Conservation (phyloP, 208 protist species). For the Leishmania arabica region DNA sequence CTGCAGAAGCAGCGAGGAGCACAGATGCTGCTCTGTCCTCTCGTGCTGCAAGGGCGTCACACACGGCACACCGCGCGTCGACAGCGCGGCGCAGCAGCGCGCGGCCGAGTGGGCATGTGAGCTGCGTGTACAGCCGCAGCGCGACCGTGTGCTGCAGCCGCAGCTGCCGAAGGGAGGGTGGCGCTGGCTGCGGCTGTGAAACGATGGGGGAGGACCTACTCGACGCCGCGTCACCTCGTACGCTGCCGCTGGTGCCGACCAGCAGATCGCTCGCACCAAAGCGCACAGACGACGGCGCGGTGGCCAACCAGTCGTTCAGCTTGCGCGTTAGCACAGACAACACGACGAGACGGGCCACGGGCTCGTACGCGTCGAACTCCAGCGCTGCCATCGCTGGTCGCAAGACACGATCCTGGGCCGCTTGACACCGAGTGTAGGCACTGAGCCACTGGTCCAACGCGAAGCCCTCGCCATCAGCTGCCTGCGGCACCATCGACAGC, state of each 20-base stretch:
- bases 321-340: constrained; percentile 32
- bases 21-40: constrained; percentile 7
- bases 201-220: not conserved
- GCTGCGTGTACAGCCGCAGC: constrained; percentile 31
- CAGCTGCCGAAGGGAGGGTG: constrained; percentile 5
- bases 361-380: constrained; percentile 54
- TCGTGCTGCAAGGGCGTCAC: constrained; percentile 20
- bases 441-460: constrained; percentile 4
- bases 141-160: constrained; percentile 31
- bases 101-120: constrained; percentile 27
- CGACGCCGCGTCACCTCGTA: not conserved
- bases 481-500: not conserved
- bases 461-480: not conserved
- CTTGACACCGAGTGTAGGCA: constrained; percentile 18
- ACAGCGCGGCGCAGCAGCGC: constrained; percentile 18
- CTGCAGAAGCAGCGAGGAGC: not conserved
- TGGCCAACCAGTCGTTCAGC: constrained; percentile 22
- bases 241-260: constrained; percentile 1
- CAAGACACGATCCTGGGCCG: constrained; percentile 56
- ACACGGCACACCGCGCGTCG: constrained; percentile 14
- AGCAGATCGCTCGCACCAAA: not conserved
- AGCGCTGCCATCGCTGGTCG: constrained; percentile 54
- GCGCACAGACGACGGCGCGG: constrained; percentile 7
- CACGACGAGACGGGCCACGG: constrained; percentile 44
- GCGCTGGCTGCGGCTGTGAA: not conserved